phyloP scores from a whole-genome alignment of 192 early-diverging fungal species.

The Allomyces javanicus region DNA sequence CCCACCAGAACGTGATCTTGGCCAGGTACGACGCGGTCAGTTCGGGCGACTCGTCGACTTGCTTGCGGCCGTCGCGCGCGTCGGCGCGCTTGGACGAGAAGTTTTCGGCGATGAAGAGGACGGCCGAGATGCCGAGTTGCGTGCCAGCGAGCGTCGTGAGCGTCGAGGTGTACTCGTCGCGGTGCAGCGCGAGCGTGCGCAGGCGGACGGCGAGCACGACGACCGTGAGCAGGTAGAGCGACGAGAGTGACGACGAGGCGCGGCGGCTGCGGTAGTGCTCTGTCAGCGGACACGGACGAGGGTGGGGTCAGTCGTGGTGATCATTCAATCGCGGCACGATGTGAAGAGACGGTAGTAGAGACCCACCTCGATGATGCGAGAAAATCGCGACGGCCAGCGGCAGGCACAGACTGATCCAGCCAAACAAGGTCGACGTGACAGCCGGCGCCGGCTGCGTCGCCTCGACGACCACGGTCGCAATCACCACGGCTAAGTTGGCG shows the following conservation, averaged over 20 bases:
- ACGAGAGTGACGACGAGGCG: neutral
- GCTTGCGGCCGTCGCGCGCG: neutral
- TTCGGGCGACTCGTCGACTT: neutral
- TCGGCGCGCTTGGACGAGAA: neutral
- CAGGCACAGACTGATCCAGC: no score
- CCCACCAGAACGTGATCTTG: neutral
- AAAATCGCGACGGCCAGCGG: neutral
- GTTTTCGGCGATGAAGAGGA: neutral
- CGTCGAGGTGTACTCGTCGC: neutral
- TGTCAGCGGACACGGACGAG: neutral
- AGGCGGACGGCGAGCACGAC: neutral
- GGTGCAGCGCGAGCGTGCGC: neutral
- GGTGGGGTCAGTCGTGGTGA: no score
- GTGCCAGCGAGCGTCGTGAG: neutral
- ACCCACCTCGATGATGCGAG: neutral
- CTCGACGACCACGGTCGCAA: neutral
- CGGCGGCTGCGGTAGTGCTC: neutral
- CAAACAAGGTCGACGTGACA: no score
- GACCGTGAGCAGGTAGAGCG: neutral
- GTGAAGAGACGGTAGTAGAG: neutral
- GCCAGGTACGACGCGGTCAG: neutral
- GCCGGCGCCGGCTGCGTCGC: neutral
- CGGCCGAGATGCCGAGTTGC: neutral
- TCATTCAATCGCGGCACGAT: neutral
- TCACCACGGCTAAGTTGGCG: neutral